Evolutionary conservation across 495 filamentous ascomycete species (phyloP), one percentile per base, ranked within the genome.

Genomic region (Neurospora hispaniola): DNA sequence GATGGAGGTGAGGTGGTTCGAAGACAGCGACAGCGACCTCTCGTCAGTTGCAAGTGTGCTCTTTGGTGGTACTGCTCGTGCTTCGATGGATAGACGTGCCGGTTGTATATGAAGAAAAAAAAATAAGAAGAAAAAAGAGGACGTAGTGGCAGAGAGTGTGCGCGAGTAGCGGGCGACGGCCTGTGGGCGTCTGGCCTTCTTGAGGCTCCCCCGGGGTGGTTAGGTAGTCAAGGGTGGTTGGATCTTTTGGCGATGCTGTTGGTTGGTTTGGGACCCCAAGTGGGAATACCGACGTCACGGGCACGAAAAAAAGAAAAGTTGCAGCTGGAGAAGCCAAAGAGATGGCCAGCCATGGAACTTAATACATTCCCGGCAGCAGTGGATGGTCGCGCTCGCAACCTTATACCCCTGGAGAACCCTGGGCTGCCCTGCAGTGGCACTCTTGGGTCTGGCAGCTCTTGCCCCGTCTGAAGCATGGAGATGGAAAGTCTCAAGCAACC

Each of bases 211-310:
- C 27, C 54, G 27, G 54, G 54, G 54, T 10, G 23, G 54, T 39
- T 8, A 39, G 2, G 2, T 14, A 31, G 27, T 35, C 27, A 35
- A 35, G 54, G 54, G 54, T 62, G 54, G 54, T 62, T 62, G 27
- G 54, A 66, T 27, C 54, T 66, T 62, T 62, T 66, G 54, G 11
- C 54, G 27, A 35, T 35, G 27, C 54, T 66, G 54, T 66, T 66
- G 54, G 54, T 66, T 66, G 54, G 27, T 35, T 66, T 66, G 14
- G 7, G 54, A 9, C 54, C 54, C 35, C 54, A 66, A 66, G 54
- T 66, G 54, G 54, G 54, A 66, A 66, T 66, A 66, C 54, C 54
- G 54, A 66, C 54, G 54, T 66, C 54, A 66, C 54, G 54, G 54
- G 27, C 54, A 35, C 54, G 54, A 35, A 66, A 66, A 62, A 62